A percentile compares a stretch with the other conserved stretches of the same genome.
Evolutionary conservation across 768 basidiomycete species (phyloP).

Genomic region (Hortiboletus flavorubellus): DNA sequence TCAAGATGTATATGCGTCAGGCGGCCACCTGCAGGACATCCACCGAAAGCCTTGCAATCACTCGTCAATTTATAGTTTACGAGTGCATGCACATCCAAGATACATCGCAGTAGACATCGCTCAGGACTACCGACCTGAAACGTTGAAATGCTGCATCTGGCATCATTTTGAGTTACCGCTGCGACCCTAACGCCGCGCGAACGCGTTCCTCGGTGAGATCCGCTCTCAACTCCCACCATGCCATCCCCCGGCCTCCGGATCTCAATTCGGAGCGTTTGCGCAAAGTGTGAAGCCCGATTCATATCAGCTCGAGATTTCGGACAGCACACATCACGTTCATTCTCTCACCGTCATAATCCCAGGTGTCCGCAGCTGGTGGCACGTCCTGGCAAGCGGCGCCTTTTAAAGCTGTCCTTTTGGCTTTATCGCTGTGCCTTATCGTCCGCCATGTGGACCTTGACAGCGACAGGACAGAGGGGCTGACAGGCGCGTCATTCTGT

Average conservation of each 20-base stretch:
- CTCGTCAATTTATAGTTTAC: background rate
- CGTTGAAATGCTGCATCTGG: conserved; percentile 18
- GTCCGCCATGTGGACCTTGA: conserved; percentile 7
- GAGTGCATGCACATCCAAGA: conserved; percentile 2
- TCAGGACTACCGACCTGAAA: background rate
- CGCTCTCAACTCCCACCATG: conserved; percentile 22
- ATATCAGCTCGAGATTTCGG: conserved; percentile 12
- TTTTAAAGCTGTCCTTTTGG: conserved; percentile 5
- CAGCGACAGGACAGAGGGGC: conserved; percentile 2
- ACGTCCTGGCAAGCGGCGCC: conserved; percentile 11
- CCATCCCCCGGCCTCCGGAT: conserved; percentile 15
- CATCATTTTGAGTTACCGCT: background rate
- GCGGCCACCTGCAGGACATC: background rate
- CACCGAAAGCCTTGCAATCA: background rate
- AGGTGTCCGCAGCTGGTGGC: conserved; percentile 11
- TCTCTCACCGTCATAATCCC: conserved; percentile 17
- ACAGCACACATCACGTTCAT: conserved; percentile 3
- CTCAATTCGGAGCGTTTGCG: conserved; percentile 16
- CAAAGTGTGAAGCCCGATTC: conserved; percentile 26
- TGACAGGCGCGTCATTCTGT: conserved; percentile 14
- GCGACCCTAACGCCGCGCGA: conserved; percentile 22
- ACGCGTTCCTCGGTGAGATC: conserved; percentile 22
- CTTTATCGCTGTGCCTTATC: conserved; percentile 18
- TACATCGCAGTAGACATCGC: conserved; percentile 8
- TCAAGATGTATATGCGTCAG: background rate